Conservation (phyloP, 306 rosid genomes). For the Gleditsia sinensis region DNA sequence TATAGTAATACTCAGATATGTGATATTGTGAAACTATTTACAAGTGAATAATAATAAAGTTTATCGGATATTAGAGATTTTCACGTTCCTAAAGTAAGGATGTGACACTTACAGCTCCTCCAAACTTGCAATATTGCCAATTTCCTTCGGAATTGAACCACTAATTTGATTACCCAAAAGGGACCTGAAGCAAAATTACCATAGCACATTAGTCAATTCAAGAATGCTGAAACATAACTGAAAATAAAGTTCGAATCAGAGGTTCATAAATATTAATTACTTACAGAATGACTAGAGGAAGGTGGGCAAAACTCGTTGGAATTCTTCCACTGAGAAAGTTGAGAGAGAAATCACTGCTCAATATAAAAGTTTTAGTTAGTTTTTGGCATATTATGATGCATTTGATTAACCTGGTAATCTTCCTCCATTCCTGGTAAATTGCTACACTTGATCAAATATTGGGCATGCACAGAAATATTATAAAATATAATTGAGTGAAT, state of each 20-base stretch:
- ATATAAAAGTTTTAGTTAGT: not conserved
- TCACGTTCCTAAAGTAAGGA: too few relatives aligned
- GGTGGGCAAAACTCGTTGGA: constrained; percentile 45
- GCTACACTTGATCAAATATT: not conserved
- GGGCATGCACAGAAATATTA: not conserved
- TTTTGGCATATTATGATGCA: not conserved
- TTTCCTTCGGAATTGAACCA: constrained; percentile 54
- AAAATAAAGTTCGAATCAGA: not conserved
- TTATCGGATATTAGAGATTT: too few relatives aligned
- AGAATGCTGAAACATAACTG: too few relatives aligned
- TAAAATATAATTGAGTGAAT: too few relatives aligned
- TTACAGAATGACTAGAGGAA: constrained; percentile 56
- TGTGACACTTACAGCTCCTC: constrained; percentile 51
- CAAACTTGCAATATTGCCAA: constrained; percentile 48
- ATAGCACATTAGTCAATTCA: not conserved
- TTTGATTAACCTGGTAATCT: constrained; percentile 1
- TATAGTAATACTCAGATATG: too few relatives aligned
- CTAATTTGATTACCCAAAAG: constrained; percentile 50
- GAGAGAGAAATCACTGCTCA: constrained; percentile 69
- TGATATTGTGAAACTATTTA: too few relatives aligned
- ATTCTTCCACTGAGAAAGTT: constrained; percentile 68
- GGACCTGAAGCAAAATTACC: constrained; percentile 32
- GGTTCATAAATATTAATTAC: constrained; percentile 28
- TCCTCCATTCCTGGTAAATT: not conserved
- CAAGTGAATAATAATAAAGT: too few relatives aligned